A percentile compares a stretch with the other conserved stretches of the same genome.
Evolutionary conservation across 345 rosid genomes (phyloP).

Genomic region (Ceriops zippeliana): DNA sequence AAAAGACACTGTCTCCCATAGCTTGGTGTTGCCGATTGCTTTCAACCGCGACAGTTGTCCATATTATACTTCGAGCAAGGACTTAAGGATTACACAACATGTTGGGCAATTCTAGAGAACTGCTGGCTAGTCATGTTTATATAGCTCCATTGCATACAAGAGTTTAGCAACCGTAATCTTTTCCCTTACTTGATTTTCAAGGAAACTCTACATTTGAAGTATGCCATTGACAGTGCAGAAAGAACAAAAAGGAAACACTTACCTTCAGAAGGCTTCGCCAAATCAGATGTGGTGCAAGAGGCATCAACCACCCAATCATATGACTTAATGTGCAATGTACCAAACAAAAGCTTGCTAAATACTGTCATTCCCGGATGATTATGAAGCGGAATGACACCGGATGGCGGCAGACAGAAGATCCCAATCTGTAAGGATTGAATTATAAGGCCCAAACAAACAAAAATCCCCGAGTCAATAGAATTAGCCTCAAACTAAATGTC

Average conservation of each 20-base stretch:
- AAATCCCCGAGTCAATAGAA: conserved; percentile 1
- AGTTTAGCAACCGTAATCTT: too few species aligned
- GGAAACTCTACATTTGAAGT: neutral
- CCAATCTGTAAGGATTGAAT: conserved; percentile 56
- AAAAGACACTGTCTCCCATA: too few species aligned
- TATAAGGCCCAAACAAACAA: neutral
- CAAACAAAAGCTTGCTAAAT: conserved; percentile 87
- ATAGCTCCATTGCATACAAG: too few species aligned
- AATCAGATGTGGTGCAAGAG: conserved; percentile 32
- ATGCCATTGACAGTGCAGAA: neutral
- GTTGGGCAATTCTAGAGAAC: too few species aligned
- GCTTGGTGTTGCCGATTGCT: too few species aligned
- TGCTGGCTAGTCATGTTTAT: too few species aligned
- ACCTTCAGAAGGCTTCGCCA: conserved; percentile 30
- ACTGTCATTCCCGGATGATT: conserved; percentile 98
- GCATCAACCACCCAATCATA: conserved; percentile 75
- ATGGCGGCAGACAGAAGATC: conserved; percentile 89
- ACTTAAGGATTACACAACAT: too few species aligned
- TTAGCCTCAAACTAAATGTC: neutral
- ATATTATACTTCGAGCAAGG: too few species aligned
- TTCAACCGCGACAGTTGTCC: too few species aligned
- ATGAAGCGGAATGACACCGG: conserved; percentile 86
- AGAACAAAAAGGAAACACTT: conserved; percentile 4
- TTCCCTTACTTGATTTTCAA: neutral
- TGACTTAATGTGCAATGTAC: conserved; percentile 92